Base-by-base conservation (phyloP, 441 rosid species). In the Capsella rubella region DNA sequence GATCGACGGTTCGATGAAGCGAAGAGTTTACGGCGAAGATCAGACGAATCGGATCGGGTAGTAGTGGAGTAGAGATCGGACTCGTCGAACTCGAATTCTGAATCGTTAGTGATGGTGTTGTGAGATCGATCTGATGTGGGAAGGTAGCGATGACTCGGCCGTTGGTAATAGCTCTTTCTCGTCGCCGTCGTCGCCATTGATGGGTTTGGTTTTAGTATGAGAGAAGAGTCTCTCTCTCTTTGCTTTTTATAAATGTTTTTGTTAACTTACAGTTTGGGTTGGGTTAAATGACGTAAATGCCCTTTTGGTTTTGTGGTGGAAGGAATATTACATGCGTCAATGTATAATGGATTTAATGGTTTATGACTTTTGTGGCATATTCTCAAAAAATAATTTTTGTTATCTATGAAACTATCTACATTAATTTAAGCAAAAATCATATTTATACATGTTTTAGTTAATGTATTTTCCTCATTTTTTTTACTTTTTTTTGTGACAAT, bases 1-100 rank as follows among this genome's bases (percentile, higher is more conserved):
- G 68, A 4, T 7, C 76, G 62, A 54, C 71, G 59, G 3, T n/a
- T 5, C 3, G 66, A 34, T 14, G 74, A 34, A 9, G 21, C n/a
- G 14, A 25, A 3, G 77, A 52, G 63, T 4, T 86, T 80, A 13
- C 71, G 81, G 12, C 74, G 66, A 7, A 47, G 47, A 14, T 69
- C 66, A 74, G 77, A 46, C 10, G 82, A 60, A 42, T 55, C 80
- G 10, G 83, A 58, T 3, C 29, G 63, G 29, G 45, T 21, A 21
- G 25, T 21, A 21, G 25, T 10, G 1, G 63, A 53, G 80, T 85
- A 92, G 28, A 92, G 12, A 68, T 92, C 96, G 0, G 94, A 83
- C 89, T 92, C 97, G 28, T 92, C 90, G 68, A 92, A 84, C 64
- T 92, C 97, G 80, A 90, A 82, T 13, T 64, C 75, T 8, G 75